Conservation (phyloP, 2,329 filamentous ascomycete genomes). For the Colletotrichum liriopes region DNA sequence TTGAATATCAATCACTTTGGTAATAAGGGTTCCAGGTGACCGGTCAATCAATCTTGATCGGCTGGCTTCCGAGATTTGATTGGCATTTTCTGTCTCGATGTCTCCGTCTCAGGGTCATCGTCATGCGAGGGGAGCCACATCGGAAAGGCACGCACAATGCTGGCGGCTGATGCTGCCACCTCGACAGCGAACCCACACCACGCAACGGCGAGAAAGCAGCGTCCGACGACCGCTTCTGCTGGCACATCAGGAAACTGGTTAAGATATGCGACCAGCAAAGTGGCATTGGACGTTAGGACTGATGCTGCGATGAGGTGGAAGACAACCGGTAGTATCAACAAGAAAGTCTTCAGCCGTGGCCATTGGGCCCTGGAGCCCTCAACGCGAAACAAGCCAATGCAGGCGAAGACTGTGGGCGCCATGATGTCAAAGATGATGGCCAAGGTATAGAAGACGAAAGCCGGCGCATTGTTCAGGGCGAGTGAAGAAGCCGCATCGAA, state of each 20-base stretch:
- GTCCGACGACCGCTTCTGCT: neutral
- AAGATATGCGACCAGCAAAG: neutral
- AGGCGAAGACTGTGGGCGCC: neutral
- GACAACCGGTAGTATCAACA: constrained; percentile 5
- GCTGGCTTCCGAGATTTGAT: constrained; percentile 6
- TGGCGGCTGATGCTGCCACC: neutral
- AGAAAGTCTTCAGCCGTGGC: neutral
- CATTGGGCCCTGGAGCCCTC: neutral
- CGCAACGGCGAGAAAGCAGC: constrained; percentile 9
- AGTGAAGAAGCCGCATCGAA: constrained; percentile 4
- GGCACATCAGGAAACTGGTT: neutral
- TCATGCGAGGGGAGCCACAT: neutral
- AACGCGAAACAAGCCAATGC: constrained; percentile 9
- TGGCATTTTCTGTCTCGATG: neutral
- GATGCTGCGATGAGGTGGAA: constrained; percentile 8
- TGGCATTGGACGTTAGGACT: constrained; percentile 9
- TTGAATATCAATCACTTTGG: constrained; percentile 6
- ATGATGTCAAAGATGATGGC: neutral
- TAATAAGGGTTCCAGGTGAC: neutral
- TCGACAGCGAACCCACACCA: constrained; percentile 21
- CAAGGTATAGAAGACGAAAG: constrained; percentile 4
- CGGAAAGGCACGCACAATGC: neutral
- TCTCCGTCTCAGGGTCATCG: neutral
- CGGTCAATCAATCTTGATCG: neutral
- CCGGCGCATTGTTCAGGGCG: neutral